Evolutionary conservation across 2,329 filamentous ascomycete genomes (phyloP).

Genomic region (Ceratocystis papillata): DNA sequence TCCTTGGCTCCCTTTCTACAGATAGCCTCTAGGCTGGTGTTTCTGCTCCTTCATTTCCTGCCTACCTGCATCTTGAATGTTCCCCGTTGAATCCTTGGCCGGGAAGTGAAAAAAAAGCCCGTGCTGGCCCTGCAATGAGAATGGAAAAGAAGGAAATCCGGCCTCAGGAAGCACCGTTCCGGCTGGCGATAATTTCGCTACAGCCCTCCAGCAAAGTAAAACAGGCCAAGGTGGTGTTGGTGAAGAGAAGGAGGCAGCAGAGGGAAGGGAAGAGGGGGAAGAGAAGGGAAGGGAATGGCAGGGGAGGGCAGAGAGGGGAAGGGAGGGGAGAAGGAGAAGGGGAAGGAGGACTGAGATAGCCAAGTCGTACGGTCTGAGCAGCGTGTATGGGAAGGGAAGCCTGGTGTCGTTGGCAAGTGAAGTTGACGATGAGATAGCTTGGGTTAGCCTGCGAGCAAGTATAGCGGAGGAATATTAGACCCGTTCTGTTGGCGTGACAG

Average conservation of each 20-base stretch:
- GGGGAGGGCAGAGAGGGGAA: not conserved
- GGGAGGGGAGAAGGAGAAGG: not conserved
- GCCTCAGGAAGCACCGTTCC: not conserved
- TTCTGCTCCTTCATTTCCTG: not conserved
- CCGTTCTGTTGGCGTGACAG: too few species aligned
- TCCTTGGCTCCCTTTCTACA: not conserved
- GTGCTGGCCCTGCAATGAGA: not conserved
- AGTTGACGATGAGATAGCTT: too few species aligned
- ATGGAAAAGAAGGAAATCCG: too few species aligned
- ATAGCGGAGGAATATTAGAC: too few species aligned
- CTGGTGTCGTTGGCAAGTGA: too few species aligned
- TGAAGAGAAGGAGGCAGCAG: not conserved
- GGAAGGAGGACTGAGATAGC: not conserved
- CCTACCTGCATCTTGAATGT: not conserved
- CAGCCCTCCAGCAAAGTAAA: constrained; percentile 7
- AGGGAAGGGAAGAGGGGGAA: not conserved
- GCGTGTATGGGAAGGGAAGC: too few species aligned
- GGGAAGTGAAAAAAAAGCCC: not conserved
- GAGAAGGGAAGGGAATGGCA: not conserved
- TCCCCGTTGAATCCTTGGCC: too few species aligned
- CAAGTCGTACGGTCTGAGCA: too few species aligned
- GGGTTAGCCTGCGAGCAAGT: too few species aligned
- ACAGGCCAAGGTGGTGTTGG: not conserved
- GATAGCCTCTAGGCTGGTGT: not conserved
- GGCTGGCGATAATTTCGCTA: constrained; percentile 7